Evolutionary conservation across 2,329 filamentous ascomycete species (phyloP).

Genomic region (Diplodia sapinea): DNA sequence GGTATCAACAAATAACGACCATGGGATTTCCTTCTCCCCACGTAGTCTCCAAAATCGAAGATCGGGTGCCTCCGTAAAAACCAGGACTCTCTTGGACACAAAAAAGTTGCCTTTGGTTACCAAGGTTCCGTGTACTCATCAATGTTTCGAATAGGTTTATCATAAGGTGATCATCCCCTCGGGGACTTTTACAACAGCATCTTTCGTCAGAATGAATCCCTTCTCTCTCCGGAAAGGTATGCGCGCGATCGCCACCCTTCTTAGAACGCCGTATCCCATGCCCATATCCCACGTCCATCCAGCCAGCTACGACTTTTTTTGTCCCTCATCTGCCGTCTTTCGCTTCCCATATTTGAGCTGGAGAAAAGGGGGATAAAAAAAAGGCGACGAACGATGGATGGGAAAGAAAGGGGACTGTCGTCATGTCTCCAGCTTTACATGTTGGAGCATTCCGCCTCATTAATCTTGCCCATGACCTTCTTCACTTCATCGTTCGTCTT

Average conservation of each 20-base stretch:
- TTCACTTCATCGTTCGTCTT: neutral
- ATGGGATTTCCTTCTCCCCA: too few relatives aligned
- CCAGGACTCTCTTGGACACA: too few relatives aligned
- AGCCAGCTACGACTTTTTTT: neutral
- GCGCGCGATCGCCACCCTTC: neutral
- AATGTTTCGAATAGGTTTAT: neutral
- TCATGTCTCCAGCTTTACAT: neutral
- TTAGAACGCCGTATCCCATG: constrained; percentile 2
- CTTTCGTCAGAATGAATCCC: neutral
- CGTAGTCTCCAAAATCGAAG: too few relatives aligned
- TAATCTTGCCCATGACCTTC: neutral
- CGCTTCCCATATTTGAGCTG: neutral
- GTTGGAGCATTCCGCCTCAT: neutral
- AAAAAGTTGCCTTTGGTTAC: too few relatives aligned
- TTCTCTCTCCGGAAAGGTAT: neutral
- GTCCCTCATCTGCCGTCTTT: neutral
- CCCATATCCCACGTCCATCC: neutral
- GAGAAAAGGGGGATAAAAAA: neutral
- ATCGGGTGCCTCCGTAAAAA: too few relatives aligned
- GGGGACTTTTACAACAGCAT: neutral
- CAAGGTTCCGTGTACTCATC: neutral
- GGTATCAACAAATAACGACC: too few relatives aligned
- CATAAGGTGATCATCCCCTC: neutral
- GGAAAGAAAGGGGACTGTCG: too few relatives aligned
- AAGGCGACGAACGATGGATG: neutral